A percentile compares a stretch with the other conserved stretches of the same genome.
Conservation (phyloP, 1,284 basidiomycete genomes). For the Coriolopsis trogii region DNA sequence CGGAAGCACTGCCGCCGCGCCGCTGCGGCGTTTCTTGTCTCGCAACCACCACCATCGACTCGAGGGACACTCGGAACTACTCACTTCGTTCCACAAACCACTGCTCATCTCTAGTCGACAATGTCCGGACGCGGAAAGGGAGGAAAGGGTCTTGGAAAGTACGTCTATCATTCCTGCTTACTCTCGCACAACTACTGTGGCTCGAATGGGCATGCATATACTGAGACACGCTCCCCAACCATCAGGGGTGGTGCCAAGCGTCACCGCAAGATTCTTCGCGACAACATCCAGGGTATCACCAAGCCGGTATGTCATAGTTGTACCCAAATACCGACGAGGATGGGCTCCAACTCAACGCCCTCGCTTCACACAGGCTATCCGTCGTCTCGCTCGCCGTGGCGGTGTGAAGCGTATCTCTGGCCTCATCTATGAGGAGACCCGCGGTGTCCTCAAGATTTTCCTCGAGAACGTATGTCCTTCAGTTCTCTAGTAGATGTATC, state of each 20-base stretch:
- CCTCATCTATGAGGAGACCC: constrained; percentile 83
- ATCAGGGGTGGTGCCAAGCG: constrained; percentile 54
- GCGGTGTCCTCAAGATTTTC: constrained; percentile 86
- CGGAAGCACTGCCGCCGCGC: constrained; percentile 16
- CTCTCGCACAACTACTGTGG: not conserved
- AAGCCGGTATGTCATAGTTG: constrained; percentile 43
- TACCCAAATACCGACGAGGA: not conserved
- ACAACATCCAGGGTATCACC: constrained; percentile 74
- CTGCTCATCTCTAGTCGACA: constrained; percentile 21
- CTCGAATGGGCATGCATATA: not conserved
- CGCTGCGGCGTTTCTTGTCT: constrained; percentile 18
- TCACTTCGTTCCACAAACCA: constrained; percentile 3
- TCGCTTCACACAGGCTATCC: constrained; percentile 63
- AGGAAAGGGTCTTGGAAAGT: constrained; percentile 47
- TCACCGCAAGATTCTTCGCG: constrained; percentile 67
- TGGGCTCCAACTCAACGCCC: not conserved
- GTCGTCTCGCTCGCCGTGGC: constrained; percentile 84
- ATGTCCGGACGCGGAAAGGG: constrained; percentile 72
- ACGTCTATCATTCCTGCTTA: not conserved
- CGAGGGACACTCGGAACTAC: constrained; percentile 5
- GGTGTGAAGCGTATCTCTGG: constrained; percentile 86
- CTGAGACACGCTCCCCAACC: not conserved
- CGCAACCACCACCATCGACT: constrained; percentile 19
- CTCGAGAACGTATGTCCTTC: constrained; percentile 52
- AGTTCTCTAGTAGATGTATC: not conserved